Base-by-base conservation (phyloP, 2,329 filamentous ascomycete species). In the Alternaria metachromatica region DNA sequence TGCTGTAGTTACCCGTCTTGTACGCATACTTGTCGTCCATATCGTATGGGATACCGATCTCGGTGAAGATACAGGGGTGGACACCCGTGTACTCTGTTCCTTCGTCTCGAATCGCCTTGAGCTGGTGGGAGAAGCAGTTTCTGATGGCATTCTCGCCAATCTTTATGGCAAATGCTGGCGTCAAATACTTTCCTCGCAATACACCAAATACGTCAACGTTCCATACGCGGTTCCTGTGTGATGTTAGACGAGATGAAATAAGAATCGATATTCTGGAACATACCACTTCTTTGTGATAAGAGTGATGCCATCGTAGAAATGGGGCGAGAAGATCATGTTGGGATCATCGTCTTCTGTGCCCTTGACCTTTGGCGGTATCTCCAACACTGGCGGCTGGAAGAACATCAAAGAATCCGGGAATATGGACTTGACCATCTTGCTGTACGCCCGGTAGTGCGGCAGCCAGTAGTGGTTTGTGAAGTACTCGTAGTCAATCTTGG, bases 1-100 rank as follows among this genome's bases (percentile, higher is more conserved):
- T 97, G 48, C 92, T 91, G 80, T 97, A 99, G 79, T 99, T 92
- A 8, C 96, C 96, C 6, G 93, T 97, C 81, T 93, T 92, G 82
- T 99, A 99, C 1, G 96, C 96, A 75, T 96, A 86, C 80, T 97
- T 94, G 69, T 97, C 90, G 75, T 99, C 95, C 96, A 99, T 98
- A 77, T 99, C 96, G 77, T 97, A 99, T 0, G 96, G 96, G 62
- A 99, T 97, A 8, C 96, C 96, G 74, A 98, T 98, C 77, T 99
- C 96, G 1, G 93, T 96, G 79, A 97, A 89, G 5, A 99, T 82
- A 71, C 94, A 93, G 0, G 96, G 96, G 72, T 96, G 94, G 21
- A 92, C 89, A 20, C 96, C 96, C 84, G 94, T 93, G 63, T 93
- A 89, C 59, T 97, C 91, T n/a, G 91, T 82, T 0, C 95, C 96